A percentile compares a stretch with the other conserved stretches of the same genome.
Evolutionary conservation across 176 grass and related monocot genomes (phyloP).

Genomic region (Puya raimondii): DNA sequence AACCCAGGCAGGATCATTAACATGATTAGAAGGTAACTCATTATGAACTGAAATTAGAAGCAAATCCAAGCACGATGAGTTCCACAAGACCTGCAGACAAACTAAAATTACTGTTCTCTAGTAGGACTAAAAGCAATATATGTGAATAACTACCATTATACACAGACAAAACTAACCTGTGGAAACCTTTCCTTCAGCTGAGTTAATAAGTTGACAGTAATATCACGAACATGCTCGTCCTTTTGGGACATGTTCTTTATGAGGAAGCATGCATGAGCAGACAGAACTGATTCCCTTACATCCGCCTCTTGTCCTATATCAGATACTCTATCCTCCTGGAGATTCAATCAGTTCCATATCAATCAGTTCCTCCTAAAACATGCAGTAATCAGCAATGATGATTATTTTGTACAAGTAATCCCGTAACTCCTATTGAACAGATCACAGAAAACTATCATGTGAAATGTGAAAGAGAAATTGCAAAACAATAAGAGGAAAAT

Average conservation of each 20-base stretch:
- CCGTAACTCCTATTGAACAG: too few relatives aligned
- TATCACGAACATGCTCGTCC: conserved; percentile 92
- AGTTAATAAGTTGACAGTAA: conserved; percentile 85
- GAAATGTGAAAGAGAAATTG: too few relatives aligned
- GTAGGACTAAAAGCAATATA: conserved; percentile 21
- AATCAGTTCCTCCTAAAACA: too few relatives aligned
- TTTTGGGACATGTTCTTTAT: conserved; percentile 99
- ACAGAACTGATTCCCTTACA: conserved; percentile 73
- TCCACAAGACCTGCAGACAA: conserved; percentile 78
- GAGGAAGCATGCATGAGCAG: conserved; percentile 78
- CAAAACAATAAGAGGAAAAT: too few relatives aligned
- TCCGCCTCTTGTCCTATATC: conserved; percentile 89
- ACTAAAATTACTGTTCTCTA: conserved; percentile 19
- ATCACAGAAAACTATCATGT: too few relatives aligned
- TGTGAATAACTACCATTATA: conserved; percentile 1
- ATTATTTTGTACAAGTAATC: too few relatives aligned
- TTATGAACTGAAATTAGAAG: conserved; percentile 97
- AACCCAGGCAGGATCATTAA: conserved; percentile 98
- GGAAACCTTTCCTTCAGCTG: conserved; percentile 94
- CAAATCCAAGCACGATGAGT: conserved; percentile 91
- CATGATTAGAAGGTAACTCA: conserved; percentile 84
- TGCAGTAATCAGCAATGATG: too few relatives aligned
- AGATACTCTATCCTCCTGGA: conserved; percentile 78
- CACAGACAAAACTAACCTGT: conserved; percentile 47
- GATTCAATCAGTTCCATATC: conserved; percentile 8